Percentiles rank a stretch among this genome's conserved stretches.
These are phyloP conservation scores for Litchi chinensis DNA, from an alignment of 345 rosid genomes.

Conservation along the genomic window DNA sequence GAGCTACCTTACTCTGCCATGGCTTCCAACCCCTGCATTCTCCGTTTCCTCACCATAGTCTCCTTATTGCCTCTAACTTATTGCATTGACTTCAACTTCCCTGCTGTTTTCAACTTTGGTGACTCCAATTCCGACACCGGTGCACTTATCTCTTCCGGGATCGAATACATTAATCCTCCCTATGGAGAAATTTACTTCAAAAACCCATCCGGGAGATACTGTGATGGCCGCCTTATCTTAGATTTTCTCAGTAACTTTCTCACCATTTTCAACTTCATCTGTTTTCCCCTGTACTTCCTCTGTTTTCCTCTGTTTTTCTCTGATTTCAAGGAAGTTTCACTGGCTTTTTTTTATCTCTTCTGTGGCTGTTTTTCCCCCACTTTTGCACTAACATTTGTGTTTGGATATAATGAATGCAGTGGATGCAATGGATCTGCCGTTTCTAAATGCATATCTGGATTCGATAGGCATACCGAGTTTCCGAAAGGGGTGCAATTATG, in stretches of 20 bases:
- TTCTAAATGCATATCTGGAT: slow-evolving; percentile 85
- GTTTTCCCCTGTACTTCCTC: background rate
- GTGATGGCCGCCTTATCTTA: slow-evolving; percentile 75
- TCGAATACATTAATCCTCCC: slow-evolving; percentile 62
- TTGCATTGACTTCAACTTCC: slow-evolving; percentile 57
- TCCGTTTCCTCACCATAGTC: slow-evolving; percentile 33
- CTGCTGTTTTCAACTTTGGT: slow-evolving; percentile 83
- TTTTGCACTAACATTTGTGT: background rate
- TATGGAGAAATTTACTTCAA: slow-evolving; percentile 67
- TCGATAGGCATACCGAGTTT: slow-evolving; percentile 81
- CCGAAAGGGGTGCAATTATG: slow-evolving; percentile 84
- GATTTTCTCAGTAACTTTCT: slow-evolving; percentile 72
- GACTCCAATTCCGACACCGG: slow-evolving; percentile 96
- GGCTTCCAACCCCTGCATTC: slow-evolving; percentile 37
- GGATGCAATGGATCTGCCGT: slow-evolving; percentile 94
- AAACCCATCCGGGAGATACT: slow-evolving; percentile 76
- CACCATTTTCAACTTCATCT: background rate
- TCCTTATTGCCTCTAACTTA: slow-evolving; percentile 38
- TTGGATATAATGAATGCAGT: slow-evolving; percentile 41
- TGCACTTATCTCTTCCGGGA: slow-evolving; percentile 68
- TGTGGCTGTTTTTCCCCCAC: background rate
- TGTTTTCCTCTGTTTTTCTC: slow-evolving; percentile 11
- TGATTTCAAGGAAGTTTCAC: slow-evolving; percentile 12
- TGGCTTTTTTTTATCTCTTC: background rate
- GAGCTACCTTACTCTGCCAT: slow-evolving; percentile 27